Evolutionary conservation across 75 land plant species (phyloP), one percentile per base, ranked within the genome.

Genomic region (Isoetes taiwanensis): DNA sequence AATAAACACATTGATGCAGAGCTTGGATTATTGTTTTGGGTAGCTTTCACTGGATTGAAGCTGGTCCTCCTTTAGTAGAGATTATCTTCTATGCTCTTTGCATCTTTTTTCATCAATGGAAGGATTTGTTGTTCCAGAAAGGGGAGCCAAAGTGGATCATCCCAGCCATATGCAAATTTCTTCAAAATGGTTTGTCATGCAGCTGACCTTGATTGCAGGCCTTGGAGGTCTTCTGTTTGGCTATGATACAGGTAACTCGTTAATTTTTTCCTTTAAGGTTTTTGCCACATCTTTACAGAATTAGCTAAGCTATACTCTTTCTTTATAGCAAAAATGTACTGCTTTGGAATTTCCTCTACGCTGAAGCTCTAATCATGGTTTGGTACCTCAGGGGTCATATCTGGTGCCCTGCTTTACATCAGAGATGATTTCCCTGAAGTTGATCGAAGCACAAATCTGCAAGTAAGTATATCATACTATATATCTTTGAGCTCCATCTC

Each of bases 391-490:
- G 64, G 64, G 21, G 64, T 62, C 34, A 62, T 70, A 33, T 70
- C 73, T 32, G 73, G 73, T 28, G 73, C 73, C 23, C 55, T 70
- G 28, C 73, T 70, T 26, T 70, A 70, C 54, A 68, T 70, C 17
- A 61, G 73, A 10, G 73, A 70, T 43, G 73, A 70, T 24, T 70
- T 70, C 34, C 38, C 37, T 23, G 32, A 38, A 23, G 72, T 69
- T 0, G 72, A 68, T 19, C 17, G 48, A 2, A 70, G 72, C 73
- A 70, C 63, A 21, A 56, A 67, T 16, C 73, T 69, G 54, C 73
- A 70, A 62, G 72, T 69, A 31, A 28, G 16, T 0, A 26, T 2
- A 2, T 35, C 54, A 43, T 23, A 50, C 21, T 19, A 20, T 1
- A 29, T 20, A 58, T 58, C 16, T 19, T 20, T 16, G 27, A 58